phyloP scores from a whole-genome alignment of 345 rosid species.

The Ceriops decandra region DNA sequence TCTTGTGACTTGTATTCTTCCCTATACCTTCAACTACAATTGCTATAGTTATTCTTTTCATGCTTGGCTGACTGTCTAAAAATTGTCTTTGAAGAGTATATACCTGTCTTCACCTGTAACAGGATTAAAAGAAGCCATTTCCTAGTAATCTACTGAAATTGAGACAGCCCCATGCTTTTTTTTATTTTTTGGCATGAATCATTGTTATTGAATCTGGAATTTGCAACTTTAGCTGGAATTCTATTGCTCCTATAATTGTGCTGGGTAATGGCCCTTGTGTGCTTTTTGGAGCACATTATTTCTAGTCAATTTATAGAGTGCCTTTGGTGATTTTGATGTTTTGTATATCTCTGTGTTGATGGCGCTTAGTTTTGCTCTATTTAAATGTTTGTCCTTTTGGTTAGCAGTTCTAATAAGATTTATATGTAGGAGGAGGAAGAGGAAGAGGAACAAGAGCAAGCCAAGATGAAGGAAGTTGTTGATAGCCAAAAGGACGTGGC shows the following conservation, averaged over 20 bases:
- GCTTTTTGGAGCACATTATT: neutral
- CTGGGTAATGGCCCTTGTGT: neutral
- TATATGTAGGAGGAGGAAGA: conserved; percentile 76
- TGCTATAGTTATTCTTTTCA: neutral
- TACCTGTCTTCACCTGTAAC: neutral
- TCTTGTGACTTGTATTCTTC: neutral
- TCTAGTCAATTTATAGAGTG: neutral
- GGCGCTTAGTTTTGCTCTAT: neutral
- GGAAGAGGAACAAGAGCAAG: conserved; percentile 67
- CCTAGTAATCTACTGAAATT: neutral
- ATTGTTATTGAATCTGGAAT: conserved; percentile 1
- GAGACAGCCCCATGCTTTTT: neutral
- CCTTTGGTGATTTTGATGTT: neutral
- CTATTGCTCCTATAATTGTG: neutral
- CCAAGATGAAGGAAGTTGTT: conserved; percentile 71
- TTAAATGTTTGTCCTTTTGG: conserved; percentile 5
- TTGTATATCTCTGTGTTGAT: neutral
- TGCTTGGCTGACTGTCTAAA: neutral
- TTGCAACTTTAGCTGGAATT: neutral
- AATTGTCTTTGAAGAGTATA: neutral
- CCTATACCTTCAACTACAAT: neutral
- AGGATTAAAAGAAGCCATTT: neutral
- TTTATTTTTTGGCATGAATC: neutral
- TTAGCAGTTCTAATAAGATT: conserved; percentile 11
- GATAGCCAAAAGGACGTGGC: conserved; percentile 66